Conservation (phyloP, 225 moss, liverwort and hornwort genomes). For the Bryum argenteum region DNA sequence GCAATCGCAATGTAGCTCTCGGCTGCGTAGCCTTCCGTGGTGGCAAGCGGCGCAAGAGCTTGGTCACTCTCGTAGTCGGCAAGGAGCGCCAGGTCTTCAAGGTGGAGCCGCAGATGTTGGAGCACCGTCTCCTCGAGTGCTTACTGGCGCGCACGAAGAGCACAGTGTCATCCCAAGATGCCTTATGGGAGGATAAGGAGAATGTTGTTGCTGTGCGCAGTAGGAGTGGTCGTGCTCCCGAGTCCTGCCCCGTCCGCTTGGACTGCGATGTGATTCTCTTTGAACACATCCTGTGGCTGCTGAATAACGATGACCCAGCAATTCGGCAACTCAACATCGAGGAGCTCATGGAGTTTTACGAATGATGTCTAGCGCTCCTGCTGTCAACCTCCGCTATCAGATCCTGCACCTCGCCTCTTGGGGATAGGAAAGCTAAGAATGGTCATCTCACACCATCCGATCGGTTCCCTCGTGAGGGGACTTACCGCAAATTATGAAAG, state of each 20-base stretch:
- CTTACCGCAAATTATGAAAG: background rate
- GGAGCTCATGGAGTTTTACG: slow-evolving; percentile 72
- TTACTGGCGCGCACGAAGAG: slow-evolving; percentile 49
- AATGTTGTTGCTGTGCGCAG: slow-evolving; percentile 23
- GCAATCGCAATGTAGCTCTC: slow-evolving; percentile 20
- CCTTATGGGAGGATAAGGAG: slow-evolving; percentile 55
- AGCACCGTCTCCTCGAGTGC: slow-evolving; percentile 59
- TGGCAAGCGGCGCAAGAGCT: slow-evolving; percentile 54
- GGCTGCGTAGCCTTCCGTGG: slow-evolving; percentile 40
- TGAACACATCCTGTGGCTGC: slow-evolving; percentile 66
- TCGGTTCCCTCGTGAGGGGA: background rate
- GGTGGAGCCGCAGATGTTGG: slow-evolving; percentile 71
- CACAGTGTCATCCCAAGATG: slow-evolving; percentile 19
- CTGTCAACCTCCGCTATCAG: background rate
- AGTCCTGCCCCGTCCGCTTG: slow-evolving; percentile 37
- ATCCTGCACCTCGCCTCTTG: slow-evolving; percentile 5
- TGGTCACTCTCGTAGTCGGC: slow-evolving; percentile 64
- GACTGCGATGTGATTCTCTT: slow-evolving; percentile 70
- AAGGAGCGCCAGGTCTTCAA: slow-evolving; percentile 66
- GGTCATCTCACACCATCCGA: background rate
- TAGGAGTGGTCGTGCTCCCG: slow-evolving; percentile 1
- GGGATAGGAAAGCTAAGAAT: background rate
- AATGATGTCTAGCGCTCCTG: slow-evolving; percentile 26
- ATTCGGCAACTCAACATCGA: slow-evolving; percentile 68
- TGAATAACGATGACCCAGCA: slow-evolving; percentile 68